A percentile compares a stretch with the other conserved stretches of the same genome.
Evolutionary conservation across 2,329 filamentous ascomycete species (phyloP).

Genomic region (Ophiostoma sp.): DNA sequence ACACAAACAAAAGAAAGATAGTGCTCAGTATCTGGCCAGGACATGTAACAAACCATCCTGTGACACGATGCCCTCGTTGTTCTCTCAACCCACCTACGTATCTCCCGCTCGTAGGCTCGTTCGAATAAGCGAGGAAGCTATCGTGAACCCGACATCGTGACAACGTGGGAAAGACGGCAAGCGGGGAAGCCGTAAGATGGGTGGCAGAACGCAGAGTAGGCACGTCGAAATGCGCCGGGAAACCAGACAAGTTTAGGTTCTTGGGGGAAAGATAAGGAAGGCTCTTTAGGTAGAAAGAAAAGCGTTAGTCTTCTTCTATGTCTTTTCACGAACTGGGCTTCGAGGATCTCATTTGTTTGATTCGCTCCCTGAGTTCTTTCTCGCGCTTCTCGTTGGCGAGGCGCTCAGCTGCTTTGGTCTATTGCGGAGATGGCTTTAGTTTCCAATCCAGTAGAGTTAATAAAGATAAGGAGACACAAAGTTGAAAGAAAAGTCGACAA

Average conservation of each 20-base stretch:
- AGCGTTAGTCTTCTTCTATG: constrained; percentile 45
- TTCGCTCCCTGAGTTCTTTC: constrained; percentile 53
- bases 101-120: neutral
- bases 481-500: neutral
- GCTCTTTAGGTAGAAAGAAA: neutral
- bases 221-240: neutral
- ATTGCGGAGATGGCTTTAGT: constrained; percentile 31
- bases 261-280: neutral
- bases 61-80: neutral
- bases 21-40: too few species aligned
- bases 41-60: constrained; percentile 19
- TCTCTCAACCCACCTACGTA: neutral
- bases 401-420: constrained; percentile 42
- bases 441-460: neutral
- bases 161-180: neutral
- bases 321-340: constrained; percentile 45
- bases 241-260: neutral
- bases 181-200: neutral
- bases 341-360: constrained; percentile 57
- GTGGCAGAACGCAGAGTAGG: neutral
- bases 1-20: too few species aligned
- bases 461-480: neutral
- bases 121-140: neutral
- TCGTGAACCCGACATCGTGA: neutral
- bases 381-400: constrained; percentile 50